These are phyloP conservation scores for Heterobasidion parviporum DNA, from an alignment of 1,284 basidiomycete species.

Conservation along the genomic window DNA sequence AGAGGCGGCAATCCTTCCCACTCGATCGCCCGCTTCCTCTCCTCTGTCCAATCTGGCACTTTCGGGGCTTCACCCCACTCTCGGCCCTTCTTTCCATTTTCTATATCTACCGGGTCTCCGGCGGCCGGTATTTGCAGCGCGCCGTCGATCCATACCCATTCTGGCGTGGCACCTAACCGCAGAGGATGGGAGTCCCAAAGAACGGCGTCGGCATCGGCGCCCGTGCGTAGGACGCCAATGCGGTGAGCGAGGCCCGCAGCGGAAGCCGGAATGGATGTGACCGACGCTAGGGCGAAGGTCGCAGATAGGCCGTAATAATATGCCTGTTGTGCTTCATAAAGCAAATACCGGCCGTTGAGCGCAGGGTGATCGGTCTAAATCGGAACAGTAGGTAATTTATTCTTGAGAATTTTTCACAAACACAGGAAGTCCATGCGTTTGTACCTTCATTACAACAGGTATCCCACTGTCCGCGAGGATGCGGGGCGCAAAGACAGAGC, in stretches of 20 bases:
- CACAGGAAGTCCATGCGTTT: neutral
- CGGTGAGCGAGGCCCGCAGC: slow-evolving; percentile 77
- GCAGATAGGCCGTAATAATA: no score
- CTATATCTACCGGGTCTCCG: slow-evolving; percentile 33
- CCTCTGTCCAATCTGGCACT: no score
- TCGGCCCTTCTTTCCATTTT: slow-evolving; percentile 17
- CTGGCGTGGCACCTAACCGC: slow-evolving; percentile 66
- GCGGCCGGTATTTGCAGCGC: slow-evolving; percentile 47
- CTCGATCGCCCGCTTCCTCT: no score
- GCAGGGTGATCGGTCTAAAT: slow-evolving; percentile 67
- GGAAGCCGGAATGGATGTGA: slow-evolving; percentile 74
- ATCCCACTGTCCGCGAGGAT: slow-evolving; percentile 73
- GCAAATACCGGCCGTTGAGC: slow-evolving; percentile 69
- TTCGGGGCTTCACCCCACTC: slow-evolving; percentile 28
- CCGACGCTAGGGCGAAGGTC: slow-evolving; percentile 45
- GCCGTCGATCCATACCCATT: slow-evolving; percentile 69
- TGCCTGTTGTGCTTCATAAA: slow-evolving; percentile 78
- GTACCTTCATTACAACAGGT: slow-evolving; percentile 71
- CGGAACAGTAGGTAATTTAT: neutral
- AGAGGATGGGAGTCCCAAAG: slow-evolving; percentile 80
- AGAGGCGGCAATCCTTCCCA: no score
- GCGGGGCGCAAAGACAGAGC: slow-evolving; percentile 77
- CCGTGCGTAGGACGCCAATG: slow-evolving; percentile 65
- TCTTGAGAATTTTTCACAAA: slow-evolving; percentile 70
- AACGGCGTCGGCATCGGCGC: slow-evolving; percentile 51